Evolutionary conservation across 345 rosid genomes (phyloP), one percentile per base, ranked within the genome.

Genomic region (Eucalyptus victrix): DNA sequence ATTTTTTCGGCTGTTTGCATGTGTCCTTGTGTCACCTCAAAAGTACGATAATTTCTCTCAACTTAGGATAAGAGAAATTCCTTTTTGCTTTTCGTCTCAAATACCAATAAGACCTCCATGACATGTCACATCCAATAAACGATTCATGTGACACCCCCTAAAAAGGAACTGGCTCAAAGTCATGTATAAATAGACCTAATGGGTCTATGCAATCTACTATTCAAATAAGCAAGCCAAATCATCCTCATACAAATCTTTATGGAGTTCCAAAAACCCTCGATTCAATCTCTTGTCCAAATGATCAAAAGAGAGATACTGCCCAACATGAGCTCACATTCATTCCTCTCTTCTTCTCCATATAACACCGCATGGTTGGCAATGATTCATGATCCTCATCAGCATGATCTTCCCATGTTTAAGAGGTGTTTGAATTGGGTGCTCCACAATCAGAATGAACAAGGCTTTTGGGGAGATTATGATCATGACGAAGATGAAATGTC

Each of bases 391-490:
- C 67, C 15, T 28, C 7, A 28, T 28, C 67, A 12, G 6, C 15
- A 12, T 60, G 67, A 60, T 28, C 32, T n/a, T 60, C 67, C 67
- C 67, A 60, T 60, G 32, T 60, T 60, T 12, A 3, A 60, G 15
- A 4, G 32, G 7, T 60, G 67, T 28, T 89, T 96, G 89, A 92
- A 92, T 47, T 96, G 97, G 97, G 93, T 96, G 47, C 65, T 94
- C 47, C 40, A 81, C 47, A 94, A 93, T 92, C 97, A 94, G 86
- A 87, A 58, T 45, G 90, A 87, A 88, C 91, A 93, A 34, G 97
- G 97, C 62, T 93, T 54, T 45, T 95, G 97, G 97, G 94, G 94
- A 54, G 92, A 92, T 26, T 89, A 62, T 62, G 72, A 86, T 67
- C 92, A 91, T 83, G 89, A 87, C 76, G 90, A 90, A 87, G 88